A percentile compares a stretch with the other conserved stretches of the same genome.
phyloP scores from a whole-genome alignment of 164 flowering plant genomes.

The Euptelea pleiosperma region DNA sequence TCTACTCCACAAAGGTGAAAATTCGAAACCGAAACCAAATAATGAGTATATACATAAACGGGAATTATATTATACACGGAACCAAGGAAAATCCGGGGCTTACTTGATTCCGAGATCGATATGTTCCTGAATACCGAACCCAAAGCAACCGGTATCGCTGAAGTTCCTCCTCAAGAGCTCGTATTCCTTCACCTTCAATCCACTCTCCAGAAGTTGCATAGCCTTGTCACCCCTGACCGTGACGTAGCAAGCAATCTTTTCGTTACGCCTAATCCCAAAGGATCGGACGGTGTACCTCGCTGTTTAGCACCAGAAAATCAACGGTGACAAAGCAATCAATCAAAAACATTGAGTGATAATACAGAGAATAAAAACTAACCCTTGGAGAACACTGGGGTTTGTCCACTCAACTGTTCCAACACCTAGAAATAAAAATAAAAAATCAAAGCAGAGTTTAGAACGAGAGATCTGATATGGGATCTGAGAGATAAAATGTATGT shows the following conservation, averaged over 20 bases:
- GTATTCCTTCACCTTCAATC: conserved; percentile 55
- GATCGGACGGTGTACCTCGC: conserved; percentile 51
- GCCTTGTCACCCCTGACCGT: conserved; percentile 34
- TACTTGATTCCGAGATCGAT: conserved; percentile 68
- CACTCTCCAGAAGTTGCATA: conserved; percentile 55
- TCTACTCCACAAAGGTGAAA: too few species aligned
- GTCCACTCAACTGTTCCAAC: conserved; percentile 56
- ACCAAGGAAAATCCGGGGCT: conserved; percentile 10
- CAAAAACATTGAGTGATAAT: neutral
- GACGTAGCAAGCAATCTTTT: conserved; percentile 45
- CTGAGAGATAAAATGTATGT: too few species aligned
- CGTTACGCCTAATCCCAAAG: conserved; percentile 45
- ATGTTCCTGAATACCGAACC: conserved; percentile 60
- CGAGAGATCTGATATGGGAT: neutral
- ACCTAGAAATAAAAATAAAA: conserved; percentile 26
- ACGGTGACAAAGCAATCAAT: neutral
- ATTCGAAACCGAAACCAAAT: neutral
- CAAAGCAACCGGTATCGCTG: conserved; percentile 58
- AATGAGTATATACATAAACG: neutral
- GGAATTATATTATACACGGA: too few species aligned
- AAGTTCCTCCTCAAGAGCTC: conserved; percentile 53
- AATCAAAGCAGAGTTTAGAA: neutral
- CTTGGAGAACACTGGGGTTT: conserved; percentile 55
- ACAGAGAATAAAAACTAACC: conserved; percentile 30
- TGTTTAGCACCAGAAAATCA: conserved; percentile 6